phyloP scores from a whole-genome alignment of 2,329 filamentous ascomycete species.

The Cladosporium sp. region DNA sequence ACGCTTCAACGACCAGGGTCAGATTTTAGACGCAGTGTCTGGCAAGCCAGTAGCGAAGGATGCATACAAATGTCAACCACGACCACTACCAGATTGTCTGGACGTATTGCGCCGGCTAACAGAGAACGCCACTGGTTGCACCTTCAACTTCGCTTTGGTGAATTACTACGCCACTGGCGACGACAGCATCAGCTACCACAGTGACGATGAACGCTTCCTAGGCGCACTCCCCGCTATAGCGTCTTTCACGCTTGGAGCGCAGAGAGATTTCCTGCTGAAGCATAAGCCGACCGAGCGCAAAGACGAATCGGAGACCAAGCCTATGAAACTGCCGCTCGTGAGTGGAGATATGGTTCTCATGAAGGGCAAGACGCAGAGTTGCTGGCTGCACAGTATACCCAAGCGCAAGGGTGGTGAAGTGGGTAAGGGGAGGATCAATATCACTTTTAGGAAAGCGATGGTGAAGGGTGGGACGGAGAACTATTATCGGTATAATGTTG shows the following conservation, averaged over 20 bases:
- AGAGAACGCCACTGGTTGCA: conserved; percentile 62
- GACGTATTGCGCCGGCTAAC: conserved; percentile 59
- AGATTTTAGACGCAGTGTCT: conserved; percentile 41
- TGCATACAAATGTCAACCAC: conserved; percentile 59
- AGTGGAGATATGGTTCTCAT: conserved; percentile 78
- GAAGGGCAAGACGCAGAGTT: conserved; percentile 68
- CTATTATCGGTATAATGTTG: conserved; percentile 81
- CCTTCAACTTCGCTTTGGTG: conserved; percentile 74
- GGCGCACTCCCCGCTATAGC: conserved; percentile 67
- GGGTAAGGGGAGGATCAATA: conserved; percentile 63
- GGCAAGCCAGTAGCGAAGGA: conserved; percentile 35
- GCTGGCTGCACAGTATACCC: conserved; percentile 74
- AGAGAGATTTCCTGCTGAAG: conserved; percentile 73
- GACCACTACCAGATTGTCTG: conserved; percentile 68
- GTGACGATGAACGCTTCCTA: conserved; percentile 75
- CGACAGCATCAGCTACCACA: conserved; percentile 76
- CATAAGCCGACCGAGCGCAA: conserved; percentile 58
- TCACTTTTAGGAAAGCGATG: conserved; percentile 71
- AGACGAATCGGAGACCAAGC: conserved; percentile 33
- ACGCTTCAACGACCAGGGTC: conserved; percentile 44
- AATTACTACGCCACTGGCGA: conserved; percentile 78
- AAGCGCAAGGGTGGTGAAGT: conserved; percentile 64
- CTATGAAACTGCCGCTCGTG: conserved; percentile 52
- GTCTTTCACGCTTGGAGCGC: conserved; percentile 68
- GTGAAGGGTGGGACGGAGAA: conserved; percentile 72